Evolutionary conservation across 768 basidiomycete species (phyloP).

Genomic region (Leucosporidium yakuticum): DNA sequence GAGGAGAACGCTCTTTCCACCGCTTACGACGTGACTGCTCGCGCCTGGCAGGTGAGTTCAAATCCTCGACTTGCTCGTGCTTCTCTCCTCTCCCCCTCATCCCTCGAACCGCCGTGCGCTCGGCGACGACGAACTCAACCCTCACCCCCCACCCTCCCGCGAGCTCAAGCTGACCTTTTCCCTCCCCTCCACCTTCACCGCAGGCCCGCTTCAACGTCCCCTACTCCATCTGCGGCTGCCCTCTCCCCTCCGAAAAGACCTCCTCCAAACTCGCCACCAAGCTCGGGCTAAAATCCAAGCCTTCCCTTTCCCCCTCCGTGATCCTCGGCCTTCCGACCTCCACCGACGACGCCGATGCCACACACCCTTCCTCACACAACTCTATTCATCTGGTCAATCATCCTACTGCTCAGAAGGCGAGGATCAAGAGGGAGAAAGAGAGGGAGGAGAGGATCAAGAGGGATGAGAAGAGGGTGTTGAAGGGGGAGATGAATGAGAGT

Average conservation of each 20-base stretch:
- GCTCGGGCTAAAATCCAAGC: background rate
- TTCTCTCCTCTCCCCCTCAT: conserved; percentile 8
- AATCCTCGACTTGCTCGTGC: too few relatives aligned
- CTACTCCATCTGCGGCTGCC: conserved; percentile 61
- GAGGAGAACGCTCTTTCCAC: conserved; percentile 47
- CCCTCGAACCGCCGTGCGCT: too few relatives aligned
- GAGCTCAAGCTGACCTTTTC: too few relatives aligned
- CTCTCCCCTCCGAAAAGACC: conserved; percentile 40
- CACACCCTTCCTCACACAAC: background rate
- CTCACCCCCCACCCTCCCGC: too few relatives aligned
- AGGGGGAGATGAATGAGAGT: background rate
- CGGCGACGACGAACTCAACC: background rate
- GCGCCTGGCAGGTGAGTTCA: conserved; percentile 49
- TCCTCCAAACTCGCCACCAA: background rate
- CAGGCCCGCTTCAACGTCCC: conserved; percentile 51
- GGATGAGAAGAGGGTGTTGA: background rate
- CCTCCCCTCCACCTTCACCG: too few relatives aligned
- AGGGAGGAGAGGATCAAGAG: background rate
- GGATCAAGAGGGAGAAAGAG: background rate
- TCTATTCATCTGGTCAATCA: background rate
- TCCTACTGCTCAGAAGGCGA: background rate
- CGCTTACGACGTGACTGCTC: conserved; percentile 49
- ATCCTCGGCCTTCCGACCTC: background rate
- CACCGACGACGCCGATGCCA: background rate
- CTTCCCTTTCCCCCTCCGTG: background rate